Base-by-base conservation (phyloP, 192 early-diverging fungal species). In the Haplosporangium gracile region DNA sequence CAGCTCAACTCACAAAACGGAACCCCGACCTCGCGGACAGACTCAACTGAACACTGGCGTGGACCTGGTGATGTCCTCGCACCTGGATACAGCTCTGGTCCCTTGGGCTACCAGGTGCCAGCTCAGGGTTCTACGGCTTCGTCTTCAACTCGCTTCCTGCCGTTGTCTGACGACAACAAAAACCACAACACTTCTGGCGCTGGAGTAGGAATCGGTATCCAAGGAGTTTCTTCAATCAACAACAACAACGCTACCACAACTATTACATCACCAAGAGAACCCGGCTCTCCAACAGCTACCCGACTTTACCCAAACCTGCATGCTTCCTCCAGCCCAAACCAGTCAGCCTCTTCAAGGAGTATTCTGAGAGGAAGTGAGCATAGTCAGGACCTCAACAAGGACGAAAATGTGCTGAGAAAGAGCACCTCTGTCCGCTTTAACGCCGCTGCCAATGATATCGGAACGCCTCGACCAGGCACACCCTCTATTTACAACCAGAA, bases 401-500 rank as follows among this genome's bases (percentile, higher is more conserved):
- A 78, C 0, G 82, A 79, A 4, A 29, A 29, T 49, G 10, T 53
- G 1, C 55, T 65, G 29, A 79, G 47, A 43, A 70, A 75, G 70
- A 85, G 63, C 32, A 70, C 53, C 16, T 76, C 77, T 26, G 78
- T 85, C 22, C 78, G 83, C n/a, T 85, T 85, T 39, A 76, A 78
- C 20, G 10, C 75, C 5, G 26, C 76, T 22, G 38, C 71, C 32
- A 40, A 49, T 24, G 81, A 82, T 43, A 6, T 80, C n/a, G 42
- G 39, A 20, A 57, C 68, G 5, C 74, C 78, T 34, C 68, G 74
- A 40, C 77, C 77, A 39, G 63, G 49, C 29, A 82, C 51, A 4
- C 81, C 81, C 38, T 77, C 81, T 10, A 53, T 82, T 34, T 82
- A 72, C 43, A 77, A 18, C 45, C 83, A 85, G 60, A 38, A 38